Base-by-base conservation (phyloP, 768 basidiomycete genomes). In the Kwoniella mangroviensis region DNA sequence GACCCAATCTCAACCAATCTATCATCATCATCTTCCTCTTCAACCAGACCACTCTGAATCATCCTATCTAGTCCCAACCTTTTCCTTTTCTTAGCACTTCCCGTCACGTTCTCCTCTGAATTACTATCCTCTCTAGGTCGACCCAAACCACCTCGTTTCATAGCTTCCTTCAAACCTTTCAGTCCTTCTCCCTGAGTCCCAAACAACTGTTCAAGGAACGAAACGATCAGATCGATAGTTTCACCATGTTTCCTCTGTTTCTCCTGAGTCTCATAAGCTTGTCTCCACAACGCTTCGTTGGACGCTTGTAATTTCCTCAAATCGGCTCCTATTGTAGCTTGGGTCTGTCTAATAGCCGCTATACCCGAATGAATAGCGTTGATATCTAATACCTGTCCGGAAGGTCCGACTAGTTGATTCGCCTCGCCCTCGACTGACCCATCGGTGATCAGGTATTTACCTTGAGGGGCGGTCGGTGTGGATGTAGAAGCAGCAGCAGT, bases 191-290 rank as follows among this genome's bases (percentile, higher is more conserved):
- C 81, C 24, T 80, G 77, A 22, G 83, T 84, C 2, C 85, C 85
- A 84, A 98, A 98, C 2, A 98, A 91, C 13, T 93, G 90, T 11
- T 95, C 95, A 65, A 99, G 84, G 84, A 99, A 98, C 70, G 93
- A 91, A 72, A 99, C 87, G 70, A 99, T 98, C 65, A 92, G 86
- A 78, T 97, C 94, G 81, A 98, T 94, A 22, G 94, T 97, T 81
- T 98, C 94, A 79, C 97, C 91, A 73, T 98, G 94, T 79, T 92
- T 94, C 81, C 93, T 90, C 78, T 96, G 90, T 67, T 89, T 87
- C 73, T 90, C 89, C 17, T 94, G 86, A 1, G 92, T 88, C 41
- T 88, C 85, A 73, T 93, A 83, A 1, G 93, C 90, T 79, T 98
- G 94, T 80, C 93, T 89, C 96, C 96, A 99, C n/a, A 98, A 84